Percentiles rank a stretch among this genome's conserved stretches.
Evolutionary conservation across 768 basidiomycete genomes (phyloP).

Genomic region (Phanerochaete carnosa): DNA sequence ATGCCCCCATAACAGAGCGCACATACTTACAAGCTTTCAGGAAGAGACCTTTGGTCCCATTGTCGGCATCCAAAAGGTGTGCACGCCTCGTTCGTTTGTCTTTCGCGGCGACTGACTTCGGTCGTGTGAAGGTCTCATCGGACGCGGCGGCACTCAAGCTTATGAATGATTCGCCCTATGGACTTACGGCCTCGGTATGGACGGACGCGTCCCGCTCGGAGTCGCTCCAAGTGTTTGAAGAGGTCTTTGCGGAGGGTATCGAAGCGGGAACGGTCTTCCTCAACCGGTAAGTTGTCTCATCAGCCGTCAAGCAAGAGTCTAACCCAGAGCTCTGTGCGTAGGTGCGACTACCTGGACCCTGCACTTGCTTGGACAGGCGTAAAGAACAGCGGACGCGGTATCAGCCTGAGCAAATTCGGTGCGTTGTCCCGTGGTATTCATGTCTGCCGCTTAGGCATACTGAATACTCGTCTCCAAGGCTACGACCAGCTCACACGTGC

Average conservation of each 20-base stretch:
- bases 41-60: conserved; percentile 94
- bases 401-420: conserved; percentile 91
- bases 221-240: conserved; percentile 68
- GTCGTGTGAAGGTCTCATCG: conserved; percentile 54
- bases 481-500: conserved; percentile 83
- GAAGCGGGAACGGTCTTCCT: conserved; percentile 92
- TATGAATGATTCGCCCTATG: conserved; percentile 97
- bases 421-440: conserved; percentile 21
- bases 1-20: background rate
- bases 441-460: background rate
- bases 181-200: conserved; percentile 94
- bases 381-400: conserved; percentile 88
- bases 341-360: conserved; percentile 89
- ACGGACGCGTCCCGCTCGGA: conserved; percentile 59
- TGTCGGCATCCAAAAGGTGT: conserved; percentile 88
- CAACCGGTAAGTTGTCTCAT: conserved; percentile 63
- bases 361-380: conserved; percentile 93
- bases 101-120: background rate
- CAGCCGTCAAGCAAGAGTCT: background rate
- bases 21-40: conserved; percentile 28
- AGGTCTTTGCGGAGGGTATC: conserved; percentile 63
- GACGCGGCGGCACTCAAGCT: conserved; percentile 87
- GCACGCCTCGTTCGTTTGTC: background rate
- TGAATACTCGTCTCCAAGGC: conserved; percentile 40
- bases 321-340: conserved; percentile 20